Evolutionary conservation across 208 protist genomes (phyloP).

Genomic region (Spongospora subterranea): DNA sequence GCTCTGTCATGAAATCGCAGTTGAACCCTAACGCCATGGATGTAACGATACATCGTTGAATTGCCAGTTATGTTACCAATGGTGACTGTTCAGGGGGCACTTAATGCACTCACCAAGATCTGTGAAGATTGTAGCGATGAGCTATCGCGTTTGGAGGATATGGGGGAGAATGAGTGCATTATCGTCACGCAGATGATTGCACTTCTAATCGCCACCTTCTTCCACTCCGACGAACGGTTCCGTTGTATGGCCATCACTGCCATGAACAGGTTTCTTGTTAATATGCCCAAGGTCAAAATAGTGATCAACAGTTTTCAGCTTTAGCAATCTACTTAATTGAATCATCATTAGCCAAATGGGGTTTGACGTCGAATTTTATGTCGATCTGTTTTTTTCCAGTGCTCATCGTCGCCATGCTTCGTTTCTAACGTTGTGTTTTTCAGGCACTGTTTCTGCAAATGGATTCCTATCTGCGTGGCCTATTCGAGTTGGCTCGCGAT

Average conservation of each 20-base stretch:
- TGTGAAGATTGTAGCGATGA: conserved; percentile 53
- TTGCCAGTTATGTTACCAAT: neutral
- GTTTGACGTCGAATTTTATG: too few species aligned
- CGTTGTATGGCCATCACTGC: neutral
- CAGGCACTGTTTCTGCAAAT: neutral
- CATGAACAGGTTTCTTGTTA: conserved; percentile 35
- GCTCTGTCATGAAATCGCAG: neutral
- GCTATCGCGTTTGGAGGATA: conserved; percentile 34
- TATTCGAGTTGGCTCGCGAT: conserved; percentile 30
- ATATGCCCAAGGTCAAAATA: conserved; percentile 1
- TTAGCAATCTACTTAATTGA: too few species aligned
- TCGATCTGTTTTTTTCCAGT: too few species aligned
- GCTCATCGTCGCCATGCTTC: too few species aligned
- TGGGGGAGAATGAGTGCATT: neutral
- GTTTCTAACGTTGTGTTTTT: too few species aligned
- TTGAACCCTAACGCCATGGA: neutral
- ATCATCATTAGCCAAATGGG: too few species aligned
- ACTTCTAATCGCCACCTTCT: neutral
- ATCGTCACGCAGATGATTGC: conserved; percentile 68
- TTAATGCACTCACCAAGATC: conserved; percentile 37
- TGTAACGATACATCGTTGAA: neutral
- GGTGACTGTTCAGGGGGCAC: conserved; percentile 49
- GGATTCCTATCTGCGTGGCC: neutral
- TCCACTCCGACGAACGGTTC: neutral
- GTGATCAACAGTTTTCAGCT: too few species aligned